A percentile compares a stretch with the other conserved stretches of the same genome.
Conservation (phyloP, 495 filamentous ascomycete species). For the Penicillium coffeae region DNA sequence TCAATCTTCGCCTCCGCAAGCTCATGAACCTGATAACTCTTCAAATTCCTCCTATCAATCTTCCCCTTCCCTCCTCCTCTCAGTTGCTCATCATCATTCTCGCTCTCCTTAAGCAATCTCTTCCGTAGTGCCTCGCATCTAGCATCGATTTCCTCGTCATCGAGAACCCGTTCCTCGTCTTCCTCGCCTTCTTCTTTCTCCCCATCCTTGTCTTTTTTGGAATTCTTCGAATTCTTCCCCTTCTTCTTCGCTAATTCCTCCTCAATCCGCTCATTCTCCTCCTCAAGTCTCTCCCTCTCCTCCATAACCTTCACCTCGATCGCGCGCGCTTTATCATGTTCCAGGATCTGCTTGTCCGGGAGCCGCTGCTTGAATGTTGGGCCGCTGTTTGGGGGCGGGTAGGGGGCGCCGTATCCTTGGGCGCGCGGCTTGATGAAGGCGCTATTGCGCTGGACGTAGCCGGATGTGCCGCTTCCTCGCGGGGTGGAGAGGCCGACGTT, state of each 20-base stretch:
- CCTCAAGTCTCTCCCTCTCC: constrained; percentile 82
- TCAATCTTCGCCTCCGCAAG: constrained; percentile 92
- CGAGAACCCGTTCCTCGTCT: constrained; percentile 6
- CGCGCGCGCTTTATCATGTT: constrained; percentile 84
- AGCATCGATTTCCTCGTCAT: constrained; percentile 38
- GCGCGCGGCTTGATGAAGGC: constrained; percentile 79
- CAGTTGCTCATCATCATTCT: constrained; percentile 2
- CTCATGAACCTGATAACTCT: constrained; percentile 94
- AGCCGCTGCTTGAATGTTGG: constrained; percentile 76
- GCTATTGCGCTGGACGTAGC: constrained; percentile 93
- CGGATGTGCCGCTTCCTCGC: constrained; percentile 90
- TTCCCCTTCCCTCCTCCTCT: constrained; percentile 5
- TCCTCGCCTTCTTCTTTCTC: constrained; percentile 73
- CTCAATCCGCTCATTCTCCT: constrained; percentile 58
- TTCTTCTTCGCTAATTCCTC: constrained; percentile 19
- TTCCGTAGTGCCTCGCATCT: constrained; percentile 28
- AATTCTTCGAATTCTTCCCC: constrained; percentile 1
- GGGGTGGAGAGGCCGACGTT: constrained; percentile 98
- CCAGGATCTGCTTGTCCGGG: constrained; percentile 86
- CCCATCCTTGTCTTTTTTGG: constrained; percentile 6
- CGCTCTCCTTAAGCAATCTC: constrained; percentile 23
- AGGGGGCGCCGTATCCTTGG: constrained; percentile 48
- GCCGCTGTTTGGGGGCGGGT: constrained; percentile 40
- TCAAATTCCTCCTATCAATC: constrained; percentile 55
- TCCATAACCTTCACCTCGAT: constrained; percentile 92